A percentile compares a stretch with the other conserved stretches of the same genome.
Conservation (phyloP, 768 basidiomycete genomes). For the Porphyrellus cyaneotinctus region DNA sequence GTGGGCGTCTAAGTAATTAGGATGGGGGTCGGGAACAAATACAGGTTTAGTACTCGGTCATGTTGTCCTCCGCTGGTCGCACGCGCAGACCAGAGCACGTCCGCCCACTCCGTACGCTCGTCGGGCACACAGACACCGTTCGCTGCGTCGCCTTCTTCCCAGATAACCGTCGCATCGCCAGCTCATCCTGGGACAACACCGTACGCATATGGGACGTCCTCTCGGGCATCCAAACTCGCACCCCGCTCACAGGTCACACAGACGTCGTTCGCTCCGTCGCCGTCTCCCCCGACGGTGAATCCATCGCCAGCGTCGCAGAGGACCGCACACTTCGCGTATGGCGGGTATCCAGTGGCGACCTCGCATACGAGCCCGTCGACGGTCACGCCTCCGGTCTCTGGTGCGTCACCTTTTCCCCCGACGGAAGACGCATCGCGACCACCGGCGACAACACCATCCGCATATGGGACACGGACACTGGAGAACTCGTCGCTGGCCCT, state of each 20-base stretch:
- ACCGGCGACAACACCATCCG: constrained; percentile 32
- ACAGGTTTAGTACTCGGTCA: neutral
- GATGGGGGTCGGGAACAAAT: no score
- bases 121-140: constrained; percentile 31
- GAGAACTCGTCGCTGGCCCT: constrained; percentile 22
- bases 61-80: constrained; percentile 23
- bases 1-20: no score
- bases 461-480: constrained; percentile 31
- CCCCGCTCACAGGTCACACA: constrained; percentile 25
- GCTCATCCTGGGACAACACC: constrained; percentile 25
- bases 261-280: constrained; percentile 28
- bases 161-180: constrained; percentile 23
- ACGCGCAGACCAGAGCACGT: constrained; percentile 23
- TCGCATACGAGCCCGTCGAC: constrained; percentile 23
- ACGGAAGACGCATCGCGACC: constrained; percentile 30
- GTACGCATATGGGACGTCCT: constrained; percentile 28
- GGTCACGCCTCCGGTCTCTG: constrained; percentile 26
- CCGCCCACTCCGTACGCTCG: constrained; percentile 25
- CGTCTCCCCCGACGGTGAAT: constrained; percentile 27
- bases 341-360: constrained; percentile 20
- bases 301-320: constrained; percentile 27
- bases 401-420: constrained; percentile 31
- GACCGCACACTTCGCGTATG: constrained; percentile 30
- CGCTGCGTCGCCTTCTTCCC: constrained; percentile 28
- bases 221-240: constrained; percentile 11